Conservation (phyloP, 371 early-diverging fungal genomes). For the Blakeslea trispora region DNA sequence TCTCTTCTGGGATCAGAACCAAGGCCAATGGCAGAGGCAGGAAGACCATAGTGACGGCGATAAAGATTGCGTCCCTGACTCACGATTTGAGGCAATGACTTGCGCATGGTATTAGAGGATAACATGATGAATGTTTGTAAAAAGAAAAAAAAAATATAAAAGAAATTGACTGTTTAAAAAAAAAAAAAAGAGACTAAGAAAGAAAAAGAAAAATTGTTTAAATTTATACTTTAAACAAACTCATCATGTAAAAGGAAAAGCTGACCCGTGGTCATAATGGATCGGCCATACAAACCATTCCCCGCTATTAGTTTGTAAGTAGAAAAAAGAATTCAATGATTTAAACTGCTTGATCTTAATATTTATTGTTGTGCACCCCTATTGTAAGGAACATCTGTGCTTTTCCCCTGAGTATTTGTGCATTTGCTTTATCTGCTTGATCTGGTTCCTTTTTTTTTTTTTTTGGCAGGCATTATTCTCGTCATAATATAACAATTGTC, state of each 20-base stretch:
- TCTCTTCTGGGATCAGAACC: slow-evolving; percentile 59
- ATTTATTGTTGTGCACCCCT: too few species aligned
- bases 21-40: slow-evolving; percentile 26
- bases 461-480: too few species aligned
- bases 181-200: not conserved
- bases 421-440: too few species aligned
- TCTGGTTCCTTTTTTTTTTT: too few species aligned
- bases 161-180: too few species aligned
- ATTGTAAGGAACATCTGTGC: too few species aligned
- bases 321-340: too few species aligned
- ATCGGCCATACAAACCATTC: not conserved
- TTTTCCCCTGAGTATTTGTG: too few species aligned
- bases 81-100: slow-evolving; percentile 6
- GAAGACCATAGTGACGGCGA: slow-evolving; percentile 24
- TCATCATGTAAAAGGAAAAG: not conserved
- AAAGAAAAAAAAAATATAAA: slow-evolving; percentile 2
- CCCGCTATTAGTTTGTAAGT: not conserved
- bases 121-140: slow-evolving; percentile 1
- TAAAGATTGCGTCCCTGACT: slow-evolving; percentile 7
- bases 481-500: too few species aligned
- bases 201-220: not conserved
- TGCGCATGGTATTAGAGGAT: slow-evolving; percentile 6
- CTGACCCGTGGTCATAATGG: not conserved
- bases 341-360: too few species aligned
- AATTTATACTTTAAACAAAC: not conserved